Conservation (phyloP, 768 basidiomycete species). For the Tremella yokohamensis region DNA sequence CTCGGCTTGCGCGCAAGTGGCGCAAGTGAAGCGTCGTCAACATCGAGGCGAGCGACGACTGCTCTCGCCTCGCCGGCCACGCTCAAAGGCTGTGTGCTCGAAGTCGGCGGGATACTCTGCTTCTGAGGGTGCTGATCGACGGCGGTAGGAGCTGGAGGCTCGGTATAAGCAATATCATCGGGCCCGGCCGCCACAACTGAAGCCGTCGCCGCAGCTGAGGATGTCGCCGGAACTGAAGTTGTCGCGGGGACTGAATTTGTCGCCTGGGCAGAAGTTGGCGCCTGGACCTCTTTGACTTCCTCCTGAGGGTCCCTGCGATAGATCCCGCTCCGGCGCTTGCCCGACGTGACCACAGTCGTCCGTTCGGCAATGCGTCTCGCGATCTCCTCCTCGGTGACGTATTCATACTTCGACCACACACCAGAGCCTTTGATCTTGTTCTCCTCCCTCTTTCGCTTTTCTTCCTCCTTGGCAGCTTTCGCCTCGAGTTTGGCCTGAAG, state of each 20-base stretch:
- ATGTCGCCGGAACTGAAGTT: no score
- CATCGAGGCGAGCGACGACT: no score
- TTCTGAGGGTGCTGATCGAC: no score
- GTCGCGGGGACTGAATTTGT: neutral
- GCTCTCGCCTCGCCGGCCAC: no score
- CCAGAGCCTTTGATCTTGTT: slow-evolving; percentile 38
- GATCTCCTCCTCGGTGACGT: slow-evolving; percentile 30
- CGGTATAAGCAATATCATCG: no score
- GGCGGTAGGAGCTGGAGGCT: no score
- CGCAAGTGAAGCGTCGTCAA: no score
- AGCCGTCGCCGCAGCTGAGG: no score
- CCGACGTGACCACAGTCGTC: slow-evolving; percentile 16
- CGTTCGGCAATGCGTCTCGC: slow-evolving; percentile 22
- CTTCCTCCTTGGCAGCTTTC: slow-evolving; percentile 21
- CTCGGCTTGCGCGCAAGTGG: no score
- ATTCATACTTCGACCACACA: slow-evolving; percentile 39
- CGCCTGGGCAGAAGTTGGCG: slow-evolving; percentile 7
- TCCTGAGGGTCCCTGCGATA: slow-evolving; percentile 37
- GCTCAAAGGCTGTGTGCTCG: no score
- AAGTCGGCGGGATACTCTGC: no score
- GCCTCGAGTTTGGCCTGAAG: slow-evolving; percentile 25
- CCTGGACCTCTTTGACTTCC: slow-evolving; percentile 25
- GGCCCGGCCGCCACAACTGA: no score
- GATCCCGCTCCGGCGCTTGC: slow-evolving; percentile 32
- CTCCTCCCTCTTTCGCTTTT: slow-evolving; percentile 22